phyloP scores from a whole-genome alignment of 2,329 filamentous ascomycete species.

The Lasiodiplodia theobromae region DNA sequence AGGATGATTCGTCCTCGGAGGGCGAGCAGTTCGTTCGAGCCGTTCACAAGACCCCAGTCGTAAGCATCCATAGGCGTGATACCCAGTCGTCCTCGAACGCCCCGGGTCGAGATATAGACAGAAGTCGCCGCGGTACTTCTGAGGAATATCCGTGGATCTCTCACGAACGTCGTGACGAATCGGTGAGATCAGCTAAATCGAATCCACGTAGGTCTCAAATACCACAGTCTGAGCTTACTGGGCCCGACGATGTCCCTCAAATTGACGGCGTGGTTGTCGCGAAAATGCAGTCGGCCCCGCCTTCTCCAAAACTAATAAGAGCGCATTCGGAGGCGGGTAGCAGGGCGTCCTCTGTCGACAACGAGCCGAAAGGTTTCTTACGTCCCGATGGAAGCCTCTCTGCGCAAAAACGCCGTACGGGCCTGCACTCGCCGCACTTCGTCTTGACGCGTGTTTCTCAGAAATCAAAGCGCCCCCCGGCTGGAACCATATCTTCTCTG shows the following conservation, averaged over 20 bases:
- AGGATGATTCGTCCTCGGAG: not conserved
- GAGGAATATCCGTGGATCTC: slow-evolving; percentile 20
- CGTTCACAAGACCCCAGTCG: not conserved
- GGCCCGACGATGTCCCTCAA: not conserved
- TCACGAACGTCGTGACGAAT: not conserved
- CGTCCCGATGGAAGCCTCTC: slow-evolving; percentile 17
- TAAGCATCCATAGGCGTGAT: not conserved
- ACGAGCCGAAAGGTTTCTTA: slow-evolving; percentile 22
- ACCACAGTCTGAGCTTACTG: not conserved
- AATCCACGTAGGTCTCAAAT: slow-evolving; percentile 1
- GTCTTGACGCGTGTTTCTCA: not conserved
- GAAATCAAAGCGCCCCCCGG: slow-evolving; percentile 1
- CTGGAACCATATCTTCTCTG: slow-evolving; percentile 22
- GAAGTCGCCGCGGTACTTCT: slow-evolving; percentile 8
- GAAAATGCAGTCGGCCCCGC: not conserved
- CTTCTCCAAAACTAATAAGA: not conserved
- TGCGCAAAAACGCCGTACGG: slow-evolving; percentile 10
- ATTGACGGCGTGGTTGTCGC: not conserved
- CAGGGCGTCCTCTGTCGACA: slow-evolving; percentile 18
- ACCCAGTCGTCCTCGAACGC: not conserved
- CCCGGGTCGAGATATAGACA: not conserved
- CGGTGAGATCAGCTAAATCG: not conserved
- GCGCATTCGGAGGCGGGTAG: slow-evolving; percentile 2
- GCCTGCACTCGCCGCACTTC: slow-evolving; percentile 18
- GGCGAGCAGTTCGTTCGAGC: not conserved